Conservation (phyloP, 2,329 filamentous ascomycete species). For the Coniochaeta sp. region DNA sequence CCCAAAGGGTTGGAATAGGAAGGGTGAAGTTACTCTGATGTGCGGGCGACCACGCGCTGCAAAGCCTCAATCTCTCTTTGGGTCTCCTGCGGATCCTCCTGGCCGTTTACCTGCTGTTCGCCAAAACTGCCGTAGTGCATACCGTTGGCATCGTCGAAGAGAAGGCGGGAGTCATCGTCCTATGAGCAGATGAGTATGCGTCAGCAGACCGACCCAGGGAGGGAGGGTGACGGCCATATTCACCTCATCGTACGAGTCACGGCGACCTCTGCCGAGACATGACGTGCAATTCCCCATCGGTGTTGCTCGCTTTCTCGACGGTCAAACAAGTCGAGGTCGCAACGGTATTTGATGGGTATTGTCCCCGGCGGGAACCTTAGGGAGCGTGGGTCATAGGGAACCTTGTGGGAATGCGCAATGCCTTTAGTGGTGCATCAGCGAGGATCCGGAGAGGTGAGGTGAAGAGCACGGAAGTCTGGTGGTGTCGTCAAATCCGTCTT, state of each 20-base stretch:
- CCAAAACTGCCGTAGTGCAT: slow-evolving; percentile 58
- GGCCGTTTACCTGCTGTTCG: slow-evolving; percentile 44
- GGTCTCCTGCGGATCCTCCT: slow-evolving; percentile 54
- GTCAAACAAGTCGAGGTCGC: background rate
- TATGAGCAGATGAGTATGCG: slow-evolving; percentile 16
- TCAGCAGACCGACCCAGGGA: background rate
- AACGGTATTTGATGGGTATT: background rate
- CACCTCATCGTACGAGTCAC: slow-evolving; percentile 50
- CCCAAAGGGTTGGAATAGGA: background rate
- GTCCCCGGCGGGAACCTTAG: background rate
- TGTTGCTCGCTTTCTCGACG: background rate
- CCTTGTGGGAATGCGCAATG: background rate
- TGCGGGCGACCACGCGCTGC: slow-evolving; percentile 55
- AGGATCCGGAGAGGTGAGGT: background rate
- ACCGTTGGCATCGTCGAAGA: slow-evolving; percentile 54
- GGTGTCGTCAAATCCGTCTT: background rate
- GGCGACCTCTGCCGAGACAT: slow-evolving; percentile 46
- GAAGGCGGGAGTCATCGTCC: slow-evolving; percentile 50
- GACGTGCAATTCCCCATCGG: slow-evolving; percentile 55
- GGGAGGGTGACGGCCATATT: slow-evolving; percentile 9
- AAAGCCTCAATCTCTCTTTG: slow-evolving; percentile 59
- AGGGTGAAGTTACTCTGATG: slow-evolving; percentile 45
- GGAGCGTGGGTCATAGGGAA: background rate
- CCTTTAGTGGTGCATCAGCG: background rate
- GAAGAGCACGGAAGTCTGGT: background rate